A percentile compares a stretch with the other conserved stretches of the same genome.
These are phyloP conservation scores for Orbilia quercus DNA, from an alignment of 2,329 filamentous ascomycete genomes.

Conservation along the genomic window DNA sequence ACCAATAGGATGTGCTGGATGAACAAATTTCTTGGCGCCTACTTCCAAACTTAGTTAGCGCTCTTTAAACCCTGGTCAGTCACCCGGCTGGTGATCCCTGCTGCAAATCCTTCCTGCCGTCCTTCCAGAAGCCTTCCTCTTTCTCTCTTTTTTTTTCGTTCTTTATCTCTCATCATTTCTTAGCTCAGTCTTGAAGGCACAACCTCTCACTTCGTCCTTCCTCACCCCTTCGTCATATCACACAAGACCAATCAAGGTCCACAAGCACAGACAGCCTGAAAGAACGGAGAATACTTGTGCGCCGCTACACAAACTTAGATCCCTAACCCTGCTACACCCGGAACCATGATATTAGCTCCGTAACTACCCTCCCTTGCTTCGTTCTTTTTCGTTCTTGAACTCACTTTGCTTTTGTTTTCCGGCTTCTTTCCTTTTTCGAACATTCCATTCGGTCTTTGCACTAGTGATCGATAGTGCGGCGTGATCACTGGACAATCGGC, in stretches of 20 bases:
- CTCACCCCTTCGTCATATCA: too few species aligned
- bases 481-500: conserved; percentile 32
- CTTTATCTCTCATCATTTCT: not conserved
- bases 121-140: conserved; percentile 55
- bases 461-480: conserved; percentile 12
- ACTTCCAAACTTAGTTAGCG: not conserved
- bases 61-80: too few species aligned
- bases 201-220: conserved; percentile 2
- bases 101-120: conserved; percentile 30
- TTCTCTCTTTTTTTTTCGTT: conserved; percentile 21
- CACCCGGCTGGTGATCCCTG: too few species aligned
- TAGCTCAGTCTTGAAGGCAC: not conserved
- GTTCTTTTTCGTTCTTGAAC: too few species aligned
- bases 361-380: conserved; percentile 22
- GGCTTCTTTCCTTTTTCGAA: not conserved
- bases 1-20: conserved; percentile 35
- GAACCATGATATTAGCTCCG: conserved; percentile 40
- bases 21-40: conserved; percentile 11
- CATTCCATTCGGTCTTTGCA: conserved; percentile 12
- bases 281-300: conserved; percentile 22
- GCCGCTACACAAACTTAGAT: conserved; percentile 4
- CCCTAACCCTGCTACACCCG: not conserved
- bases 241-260: not conserved
- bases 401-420: conserved; percentile 26
- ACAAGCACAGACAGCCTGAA: not conserved